Evolutionary conservation across 768 basidiomycete genomes (phyloP).

Genomic region (Suillus alpinus): DNA sequence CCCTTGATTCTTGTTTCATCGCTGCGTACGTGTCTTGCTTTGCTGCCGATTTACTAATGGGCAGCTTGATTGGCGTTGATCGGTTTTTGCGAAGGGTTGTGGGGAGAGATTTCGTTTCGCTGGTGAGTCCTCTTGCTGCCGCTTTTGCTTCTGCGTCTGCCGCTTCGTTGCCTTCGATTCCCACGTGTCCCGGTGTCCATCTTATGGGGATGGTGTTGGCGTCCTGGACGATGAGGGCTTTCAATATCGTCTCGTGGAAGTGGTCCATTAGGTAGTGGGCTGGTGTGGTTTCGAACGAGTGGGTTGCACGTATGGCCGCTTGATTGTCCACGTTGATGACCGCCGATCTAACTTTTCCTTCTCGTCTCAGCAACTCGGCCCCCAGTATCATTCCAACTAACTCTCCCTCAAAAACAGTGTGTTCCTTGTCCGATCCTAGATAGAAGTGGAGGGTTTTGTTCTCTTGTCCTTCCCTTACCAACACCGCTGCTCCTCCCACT

Average conservation of each 20-base stretch:
- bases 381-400: conserved; percentile 12
- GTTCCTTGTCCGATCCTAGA: conserved; percentile 6
- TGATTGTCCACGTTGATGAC: conserved; percentile 15
- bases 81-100: not conserved
- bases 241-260: not conserved
- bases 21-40: not conserved
- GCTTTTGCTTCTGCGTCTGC: not conserved
- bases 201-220: not conserved
- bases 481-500: conserved; percentile 18
- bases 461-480: not conserved
- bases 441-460: not conserved
- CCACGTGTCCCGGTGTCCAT: conserved; percentile 4
- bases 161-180: not conserved
- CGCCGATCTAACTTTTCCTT: not conserved
- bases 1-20: not conserved
- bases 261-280: conserved; percentile 4
- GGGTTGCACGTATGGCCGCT: conserved; percentile 8
- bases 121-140: not conserved
- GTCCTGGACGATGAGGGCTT: not conserved
- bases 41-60: not conserved
- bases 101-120: not conserved
- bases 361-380: conserved; percentile 4
- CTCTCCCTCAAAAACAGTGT: conserved; percentile 18
- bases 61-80: not conserved
- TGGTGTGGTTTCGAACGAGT: not conserved